Percentiles rank a stretch among this genome's conserved stretches.
Conservation (phyloP, 352 stramenopile genomes). For the Pythium dissimile region DNA sequence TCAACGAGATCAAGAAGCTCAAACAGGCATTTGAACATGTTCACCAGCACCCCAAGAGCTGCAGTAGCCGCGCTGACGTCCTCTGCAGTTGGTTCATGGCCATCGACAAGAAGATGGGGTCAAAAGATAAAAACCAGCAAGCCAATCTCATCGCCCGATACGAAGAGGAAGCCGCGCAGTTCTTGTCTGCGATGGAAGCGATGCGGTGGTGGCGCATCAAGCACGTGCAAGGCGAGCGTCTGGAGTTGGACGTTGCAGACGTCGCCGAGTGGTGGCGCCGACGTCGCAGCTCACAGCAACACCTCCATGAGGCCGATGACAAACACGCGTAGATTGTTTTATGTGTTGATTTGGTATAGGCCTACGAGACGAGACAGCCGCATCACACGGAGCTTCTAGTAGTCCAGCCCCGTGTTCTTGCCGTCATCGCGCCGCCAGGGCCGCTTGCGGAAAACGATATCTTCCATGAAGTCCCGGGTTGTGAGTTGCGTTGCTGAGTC, state of each 20-base stretch:
- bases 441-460: constrained; percentile 74
- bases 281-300: neutral
- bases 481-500: constrained; percentile 38
- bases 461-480: constrained; percentile 82
- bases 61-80: neutral
- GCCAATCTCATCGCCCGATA: neutral
- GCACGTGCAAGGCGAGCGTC: constrained; percentile 4
- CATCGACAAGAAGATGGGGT: constrained; percentile 14
- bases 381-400: too few species aligned
- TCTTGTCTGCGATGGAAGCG: constrained; percentile 4
- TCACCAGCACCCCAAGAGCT: neutral
- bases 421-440: constrained; percentile 59
- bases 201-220: constrained; percentile 20
- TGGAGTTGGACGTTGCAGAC: constrained; percentile 26
- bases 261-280: constrained; percentile 58
- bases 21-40: constrained; percentile 7
- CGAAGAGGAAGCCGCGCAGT: constrained; percentile 2
- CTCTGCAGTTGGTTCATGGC: constrained; percentile 10
- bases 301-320: neutral
- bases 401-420: constrained; percentile 43
- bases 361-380: neutral
- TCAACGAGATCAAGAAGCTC: constrained; percentile 28
- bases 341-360: neutral
- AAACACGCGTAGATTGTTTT: neutral
- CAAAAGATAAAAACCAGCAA: constrained; percentile 6